These are phyloP conservation scores for Fraxinus baroniana DNA, from an alignment of 305 asterid genomes.

Conservation along the genomic window DNA sequence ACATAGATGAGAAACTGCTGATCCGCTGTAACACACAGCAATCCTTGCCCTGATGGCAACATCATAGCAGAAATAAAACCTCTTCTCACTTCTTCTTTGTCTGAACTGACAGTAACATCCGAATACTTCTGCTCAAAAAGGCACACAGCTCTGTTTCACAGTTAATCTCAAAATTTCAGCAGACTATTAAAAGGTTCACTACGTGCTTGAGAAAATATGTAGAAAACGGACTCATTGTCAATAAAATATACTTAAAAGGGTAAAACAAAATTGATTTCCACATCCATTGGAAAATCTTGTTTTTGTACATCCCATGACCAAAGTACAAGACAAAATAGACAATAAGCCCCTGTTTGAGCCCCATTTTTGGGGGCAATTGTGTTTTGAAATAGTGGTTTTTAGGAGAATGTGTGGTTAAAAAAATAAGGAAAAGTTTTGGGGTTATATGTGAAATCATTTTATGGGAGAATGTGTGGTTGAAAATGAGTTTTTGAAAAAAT, in stretches of 20 bases:
- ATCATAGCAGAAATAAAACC: conserved; percentile 82
- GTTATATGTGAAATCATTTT: neutral
- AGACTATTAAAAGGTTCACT: conserved; percentile 1
- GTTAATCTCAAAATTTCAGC: conserved; percentile 26
- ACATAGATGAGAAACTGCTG: conserved; percentile 90
- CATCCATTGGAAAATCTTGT: neutral
- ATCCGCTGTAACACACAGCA: conserved; percentile 89
- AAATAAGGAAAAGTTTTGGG: neutral
- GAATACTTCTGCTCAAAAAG: conserved; percentile 88
- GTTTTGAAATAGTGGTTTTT: neutral
- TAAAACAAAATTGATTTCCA: neutral
- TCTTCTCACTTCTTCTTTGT: conserved; percentile 68
- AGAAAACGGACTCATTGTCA: neutral
- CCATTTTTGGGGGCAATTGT: neutral
- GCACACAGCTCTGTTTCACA: conserved; percentile 61
- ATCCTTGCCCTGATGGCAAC: conserved; percentile 72
- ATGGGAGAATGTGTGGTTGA: neutral
- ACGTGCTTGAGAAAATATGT: conserved; percentile 15
- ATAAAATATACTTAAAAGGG: neutral
- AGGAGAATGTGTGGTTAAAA: neutral
- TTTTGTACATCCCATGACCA: conserved; percentile 1
- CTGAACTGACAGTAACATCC: conserved; percentile 64
- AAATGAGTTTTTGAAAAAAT: neutral
- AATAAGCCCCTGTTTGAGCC: neutral
- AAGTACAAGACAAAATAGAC: neutral